Conservation (phyloP, 106 monocot species). For the Phalaenopsis equestris region DNA sequence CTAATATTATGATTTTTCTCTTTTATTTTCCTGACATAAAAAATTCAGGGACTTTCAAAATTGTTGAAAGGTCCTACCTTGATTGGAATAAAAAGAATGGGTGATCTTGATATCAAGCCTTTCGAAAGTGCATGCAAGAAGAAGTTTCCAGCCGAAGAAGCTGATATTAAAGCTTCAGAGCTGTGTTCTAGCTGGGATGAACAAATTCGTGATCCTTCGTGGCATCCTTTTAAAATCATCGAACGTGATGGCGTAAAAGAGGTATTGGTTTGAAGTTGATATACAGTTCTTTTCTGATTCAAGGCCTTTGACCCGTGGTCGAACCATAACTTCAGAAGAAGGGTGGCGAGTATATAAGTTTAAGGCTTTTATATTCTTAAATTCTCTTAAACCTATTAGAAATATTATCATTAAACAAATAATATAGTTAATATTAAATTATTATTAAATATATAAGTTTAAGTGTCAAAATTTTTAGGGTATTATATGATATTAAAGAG, state of each 20-base stretch:
- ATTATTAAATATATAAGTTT: too few relatives aligned
- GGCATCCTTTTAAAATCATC: constrained; percentile 69
- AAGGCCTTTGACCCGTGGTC: neutral
- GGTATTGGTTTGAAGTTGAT: constrained; percentile 15
- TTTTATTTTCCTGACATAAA: neutral
- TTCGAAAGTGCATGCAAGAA: constrained; percentile 53
- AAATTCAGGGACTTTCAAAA: constrained; percentile 45
- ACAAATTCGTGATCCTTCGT: constrained; percentile 45
- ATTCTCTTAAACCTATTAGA: too few relatives aligned
- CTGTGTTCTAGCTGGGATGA: constrained; percentile 49
- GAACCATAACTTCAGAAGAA: too few relatives aligned
- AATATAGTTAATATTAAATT: too few relatives aligned
- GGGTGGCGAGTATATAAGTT: too few relatives aligned
- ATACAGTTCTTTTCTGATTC: neutral
- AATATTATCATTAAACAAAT: too few relatives aligned
- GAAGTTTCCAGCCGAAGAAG: constrained; percentile 34
- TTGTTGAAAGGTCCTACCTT: constrained; percentile 26
- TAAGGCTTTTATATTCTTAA: too few relatives aligned
- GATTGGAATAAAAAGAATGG: constrained; percentile 89
- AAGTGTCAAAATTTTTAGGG: too few relatives aligned
- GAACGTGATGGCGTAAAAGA: constrained; percentile 12
- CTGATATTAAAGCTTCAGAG: constrained; percentile 41
- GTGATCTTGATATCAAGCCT: constrained; percentile 51
- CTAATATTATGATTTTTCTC: neutral
- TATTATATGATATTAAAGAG: too few relatives aligned